Evolutionary conservation across 768 basidiomycete species (phyloP), one percentile per base, ranked within the genome.

Genomic region (Amanita brunnescens): DNA sequence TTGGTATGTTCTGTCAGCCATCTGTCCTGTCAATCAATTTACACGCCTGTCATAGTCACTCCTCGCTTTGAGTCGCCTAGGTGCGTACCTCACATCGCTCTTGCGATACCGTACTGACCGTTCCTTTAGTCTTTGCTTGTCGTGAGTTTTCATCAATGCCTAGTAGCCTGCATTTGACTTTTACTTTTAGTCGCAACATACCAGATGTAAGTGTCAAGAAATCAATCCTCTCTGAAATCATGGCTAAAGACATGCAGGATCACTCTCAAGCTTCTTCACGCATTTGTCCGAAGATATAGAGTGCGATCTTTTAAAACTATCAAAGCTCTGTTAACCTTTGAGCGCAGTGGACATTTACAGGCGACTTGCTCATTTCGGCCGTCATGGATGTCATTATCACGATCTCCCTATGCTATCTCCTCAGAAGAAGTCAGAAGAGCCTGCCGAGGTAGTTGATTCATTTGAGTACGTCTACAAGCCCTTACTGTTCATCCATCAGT

Each of bases 381-480:
- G 59, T 68, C 5, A 62, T 80, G 12, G 79, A 81, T 54, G 57
- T 80, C 26, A 59, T 80, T 16, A 73, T 81, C 43, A 75, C 76
- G 5, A 64, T 58, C 2, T 68, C 67, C 39, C 62, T 81, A 39
- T 74, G 73, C 26, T 65, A 69, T 55, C 68, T 74, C 6, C 61
- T 81, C 1, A 61, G 55, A 34, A 74, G 69, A 16, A 29, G 26
- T 7, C 67, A 68, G 26, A 75, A 67, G 51, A 64, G 67, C 10
- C 62, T 69, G 6, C 67, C 72, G 9, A 67, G 67, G 75, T 69
- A 50, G 45, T 54, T 33, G 16, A 46, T 8, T 14, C 10, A 23
- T 23, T 1, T 2, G 30, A 29, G 13, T 26, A 42, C 39, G 7
- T 55, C 9, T 12, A 55, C 20, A 49, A 10, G 26, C 3, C 29